Evolutionary conservation across 1,284 basidiomycete genomes (phyloP).

Genomic region (Omphalotus olearius): DNA sequence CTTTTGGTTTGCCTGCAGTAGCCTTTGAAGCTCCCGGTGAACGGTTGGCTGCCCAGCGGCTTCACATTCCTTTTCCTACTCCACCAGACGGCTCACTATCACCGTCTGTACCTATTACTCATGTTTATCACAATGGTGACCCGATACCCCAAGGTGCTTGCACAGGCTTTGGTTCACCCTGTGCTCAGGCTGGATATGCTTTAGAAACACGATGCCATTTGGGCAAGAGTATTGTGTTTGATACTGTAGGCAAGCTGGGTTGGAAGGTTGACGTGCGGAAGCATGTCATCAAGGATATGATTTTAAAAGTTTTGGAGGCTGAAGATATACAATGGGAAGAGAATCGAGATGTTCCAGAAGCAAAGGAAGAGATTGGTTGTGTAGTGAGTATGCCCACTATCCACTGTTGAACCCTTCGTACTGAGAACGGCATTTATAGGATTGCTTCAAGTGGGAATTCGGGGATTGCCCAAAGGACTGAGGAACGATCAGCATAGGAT

Average conservation of each 20-base stretch:
- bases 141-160: conserved; percentile 78
- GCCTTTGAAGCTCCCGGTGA: conserved; percentile 95
- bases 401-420: neutral
- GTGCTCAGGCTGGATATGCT: conserved; percentile 66
- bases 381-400: conserved; percentile 37
- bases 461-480: neutral
- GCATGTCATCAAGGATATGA: conserved; percentile 78
- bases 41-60: conserved; percentile 76
- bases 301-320: conserved; percentile 67
- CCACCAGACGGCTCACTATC: conserved; percentile 9
- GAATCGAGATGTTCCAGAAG: conserved; percentile 46
- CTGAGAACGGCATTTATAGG: conserved; percentile 34
- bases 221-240: conserved; percentile 71
- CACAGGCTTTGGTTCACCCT: conserved; percentile 62
- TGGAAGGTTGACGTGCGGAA: conserved; percentile 84
- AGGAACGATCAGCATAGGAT: neutral
- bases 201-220: conserved; percentile 72
- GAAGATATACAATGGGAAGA: conserved; percentile 48
- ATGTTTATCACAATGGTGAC: conserved; percentile 80
- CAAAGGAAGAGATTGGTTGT: conserved; percentile 52
- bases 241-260: conserved; percentile 80
- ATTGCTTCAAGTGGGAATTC: conserved; percentile 75
- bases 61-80: conserved; percentile 80
- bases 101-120: conserved; percentile 22
- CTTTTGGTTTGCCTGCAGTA: conserved; percentile 92